These are phyloP conservation scores for Podospora fimiseda DNA, from an alignment of 495 filamentous ascomycete species.

Conservation along the genomic window DNA sequence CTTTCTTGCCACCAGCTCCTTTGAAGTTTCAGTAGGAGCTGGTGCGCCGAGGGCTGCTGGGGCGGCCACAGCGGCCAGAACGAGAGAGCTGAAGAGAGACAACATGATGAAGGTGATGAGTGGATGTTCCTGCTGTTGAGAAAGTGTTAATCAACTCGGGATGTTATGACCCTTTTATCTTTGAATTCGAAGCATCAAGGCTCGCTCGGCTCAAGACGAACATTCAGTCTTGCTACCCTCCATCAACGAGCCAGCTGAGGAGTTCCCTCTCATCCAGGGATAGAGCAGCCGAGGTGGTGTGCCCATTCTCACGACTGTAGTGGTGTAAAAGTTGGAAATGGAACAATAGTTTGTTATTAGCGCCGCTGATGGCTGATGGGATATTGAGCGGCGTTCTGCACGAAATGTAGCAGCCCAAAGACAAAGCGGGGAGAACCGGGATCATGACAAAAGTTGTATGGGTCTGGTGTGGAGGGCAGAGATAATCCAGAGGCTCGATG, in stretches of 20 bases:
- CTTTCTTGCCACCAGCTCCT: constrained; percentile 9
- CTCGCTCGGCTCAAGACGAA: too few species aligned
- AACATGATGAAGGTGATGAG: not conserved
- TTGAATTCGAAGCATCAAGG: too few species aligned
- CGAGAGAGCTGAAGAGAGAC: not conserved
- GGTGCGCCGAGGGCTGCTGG: not conserved
- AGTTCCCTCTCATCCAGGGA: not conserved
- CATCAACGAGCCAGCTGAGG: too few species aligned
- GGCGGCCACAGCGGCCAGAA: not conserved
- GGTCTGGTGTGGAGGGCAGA: too few species aligned
- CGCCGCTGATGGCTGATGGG: not conserved
- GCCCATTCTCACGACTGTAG: not conserved
- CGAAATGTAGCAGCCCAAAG: not conserved
- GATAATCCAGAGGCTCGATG: too few species aligned
- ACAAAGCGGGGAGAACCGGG: not conserved
- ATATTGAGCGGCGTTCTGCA: not conserved
- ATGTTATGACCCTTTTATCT: too few species aligned
- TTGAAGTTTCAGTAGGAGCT: not conserved
- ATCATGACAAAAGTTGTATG: not conserved
- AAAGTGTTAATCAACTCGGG: too few species aligned
- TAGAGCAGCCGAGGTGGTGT: not conserved
- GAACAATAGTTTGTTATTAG: not conserved
- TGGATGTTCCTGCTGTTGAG: too few species aligned
- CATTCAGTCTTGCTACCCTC: too few species aligned
- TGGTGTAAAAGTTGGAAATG: not conserved